A percentile compares a stretch with the other conserved stretches of the same genome.
Evolutionary conservation across 2,329 filamentous ascomycete genomes (phyloP).

Genomic region (Alternaria brassicicola): DNA sequence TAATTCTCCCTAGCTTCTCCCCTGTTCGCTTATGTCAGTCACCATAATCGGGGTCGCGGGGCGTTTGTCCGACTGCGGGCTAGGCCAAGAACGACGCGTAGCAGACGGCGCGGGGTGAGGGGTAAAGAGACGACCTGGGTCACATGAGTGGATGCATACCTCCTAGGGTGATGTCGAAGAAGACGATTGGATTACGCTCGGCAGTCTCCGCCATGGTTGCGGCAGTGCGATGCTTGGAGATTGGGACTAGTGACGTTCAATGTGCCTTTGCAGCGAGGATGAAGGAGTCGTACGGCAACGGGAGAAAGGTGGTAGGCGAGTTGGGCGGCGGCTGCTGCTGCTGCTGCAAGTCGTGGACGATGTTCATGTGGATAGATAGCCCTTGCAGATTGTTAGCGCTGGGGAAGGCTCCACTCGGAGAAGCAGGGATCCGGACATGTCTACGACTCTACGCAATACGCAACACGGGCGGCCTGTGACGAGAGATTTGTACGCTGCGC

Average conservation of each 20-base stretch:
- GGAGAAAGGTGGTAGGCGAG: neutral
- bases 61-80: constrained; percentile 4
- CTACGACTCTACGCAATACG: neutral
- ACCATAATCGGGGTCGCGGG: neutral
- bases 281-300: neutral
- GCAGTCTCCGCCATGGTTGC: constrained; percentile 44
- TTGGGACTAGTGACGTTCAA: constrained; percentile 6
- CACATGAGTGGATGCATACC: constrained; percentile 57
- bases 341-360: constrained; percentile 16
- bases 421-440: constrained; percentile 3
- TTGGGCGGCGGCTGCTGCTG: constrained; percentile 16
- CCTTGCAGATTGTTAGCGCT: constrained; percentile 20
- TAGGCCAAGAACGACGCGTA: constrained; percentile 20
- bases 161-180: constrained; percentile 81
- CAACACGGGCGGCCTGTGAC: neutral
- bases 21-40: constrained; percentile 38
- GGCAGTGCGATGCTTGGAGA: constrained; percentile 33
- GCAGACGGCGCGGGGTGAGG: constrained; percentile 20
- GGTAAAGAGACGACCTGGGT: constrained; percentile 4
- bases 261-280: constrained; percentile 12
- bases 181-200: constrained; percentile 61
- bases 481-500: neutral
- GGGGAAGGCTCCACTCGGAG: constrained; percentile 18
- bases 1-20: constrained; percentile 46
- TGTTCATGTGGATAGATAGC: constrained; percentile 1